Percentiles rank a stretch among this genome's conserved stretches.
Evolutionary conservation across 116 monocot species (phyloP).

Genomic region (Cymodocea nodosa): DNA sequence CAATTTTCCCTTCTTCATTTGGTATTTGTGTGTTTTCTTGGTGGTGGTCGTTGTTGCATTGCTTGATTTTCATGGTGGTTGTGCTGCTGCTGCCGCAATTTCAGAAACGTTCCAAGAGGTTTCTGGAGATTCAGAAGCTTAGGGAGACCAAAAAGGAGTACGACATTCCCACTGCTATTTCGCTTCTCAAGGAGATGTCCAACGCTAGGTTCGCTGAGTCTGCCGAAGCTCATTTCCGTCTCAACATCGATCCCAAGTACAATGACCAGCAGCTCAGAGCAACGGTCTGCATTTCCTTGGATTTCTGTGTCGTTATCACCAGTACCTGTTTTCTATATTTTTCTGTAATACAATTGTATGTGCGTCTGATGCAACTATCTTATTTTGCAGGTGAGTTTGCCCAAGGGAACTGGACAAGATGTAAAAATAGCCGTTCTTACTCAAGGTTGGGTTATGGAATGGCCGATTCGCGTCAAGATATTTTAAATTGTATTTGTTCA

Average conservation of each 20-base stretch:
- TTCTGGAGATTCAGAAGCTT: constrained; percentile 92
- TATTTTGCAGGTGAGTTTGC: constrained; percentile 81
- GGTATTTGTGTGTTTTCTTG: neutral
- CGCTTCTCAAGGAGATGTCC: constrained; percentile 49
- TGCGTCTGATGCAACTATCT: neutral
- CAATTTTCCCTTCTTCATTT: too few species aligned
- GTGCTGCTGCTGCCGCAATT: neutral
- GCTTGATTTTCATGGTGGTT: neutral
- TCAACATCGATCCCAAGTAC: constrained; percentile 95
- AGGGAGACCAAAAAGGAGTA: constrained; percentile 88
- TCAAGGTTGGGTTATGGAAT: constrained; percentile 35
- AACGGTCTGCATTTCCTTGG: constrained; percentile 27
- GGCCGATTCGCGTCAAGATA: neutral
- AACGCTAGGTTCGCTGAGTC: constrained; percentile 85
- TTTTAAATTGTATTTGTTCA: neutral
- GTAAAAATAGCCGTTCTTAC: constrained; percentile 93
- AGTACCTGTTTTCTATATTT: neutral
- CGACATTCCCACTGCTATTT: constrained; percentile 55
- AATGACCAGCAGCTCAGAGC: constrained; percentile 96
- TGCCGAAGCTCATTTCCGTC: constrained; percentile 84
- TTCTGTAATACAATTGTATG: neutral
- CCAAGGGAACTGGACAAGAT: constrained; percentile 88
- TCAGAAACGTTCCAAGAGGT: constrained; percentile 79
- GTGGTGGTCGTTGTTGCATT: neutral
- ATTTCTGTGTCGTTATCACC: neutral